phyloP scores from a whole-genome alignment of 176 grass and related monocot genomes.

The Typha latifolia region DNA sequence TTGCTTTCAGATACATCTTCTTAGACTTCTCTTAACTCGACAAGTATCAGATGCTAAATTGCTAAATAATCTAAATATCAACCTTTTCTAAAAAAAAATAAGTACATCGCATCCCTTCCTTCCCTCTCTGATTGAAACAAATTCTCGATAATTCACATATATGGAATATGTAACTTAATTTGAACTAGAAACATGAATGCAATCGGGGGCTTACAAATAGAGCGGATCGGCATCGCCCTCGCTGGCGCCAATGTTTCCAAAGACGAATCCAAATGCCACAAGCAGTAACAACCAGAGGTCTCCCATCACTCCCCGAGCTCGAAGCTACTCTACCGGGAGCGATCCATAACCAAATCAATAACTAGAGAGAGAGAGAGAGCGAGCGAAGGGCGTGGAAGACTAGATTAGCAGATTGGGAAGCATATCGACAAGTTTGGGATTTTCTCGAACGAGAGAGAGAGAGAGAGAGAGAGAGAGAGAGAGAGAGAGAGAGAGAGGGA shows the following conservation, averaged over 20 bases:
- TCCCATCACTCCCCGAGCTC: slow-evolving; percentile 16
- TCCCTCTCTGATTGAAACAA: not conserved
- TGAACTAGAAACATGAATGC: not conserved
- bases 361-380: not conserved
- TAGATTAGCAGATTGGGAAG: not conserved
- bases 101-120: not conserved
- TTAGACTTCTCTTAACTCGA: not conserved
- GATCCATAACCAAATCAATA: not conserved
- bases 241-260: not conserved
- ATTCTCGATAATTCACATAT: too few relatives aligned
- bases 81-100: not conserved
- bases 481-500: not conserved
- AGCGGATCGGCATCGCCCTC: slow-evolving; percentile 46
- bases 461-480: not conserved
- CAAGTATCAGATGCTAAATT: not conserved
- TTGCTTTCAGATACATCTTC: not conserved
- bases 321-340: not conserved
- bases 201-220: slow-evolving; percentile 20
- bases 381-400: not conserved
- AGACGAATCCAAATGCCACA: slow-evolving; percentile 4
- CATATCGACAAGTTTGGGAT: not conserved
- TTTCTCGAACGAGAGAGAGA: not conserved
- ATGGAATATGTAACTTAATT: too few relatives aligned
- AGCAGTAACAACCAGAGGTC: slow-evolving; percentile 10
- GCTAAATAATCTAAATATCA: not conserved